These are phyloP conservation scores for Globisporangium paroecandrum DNA, from an alignment of 352 stramenopile genomes.

Conservation along the genomic window DNA sequence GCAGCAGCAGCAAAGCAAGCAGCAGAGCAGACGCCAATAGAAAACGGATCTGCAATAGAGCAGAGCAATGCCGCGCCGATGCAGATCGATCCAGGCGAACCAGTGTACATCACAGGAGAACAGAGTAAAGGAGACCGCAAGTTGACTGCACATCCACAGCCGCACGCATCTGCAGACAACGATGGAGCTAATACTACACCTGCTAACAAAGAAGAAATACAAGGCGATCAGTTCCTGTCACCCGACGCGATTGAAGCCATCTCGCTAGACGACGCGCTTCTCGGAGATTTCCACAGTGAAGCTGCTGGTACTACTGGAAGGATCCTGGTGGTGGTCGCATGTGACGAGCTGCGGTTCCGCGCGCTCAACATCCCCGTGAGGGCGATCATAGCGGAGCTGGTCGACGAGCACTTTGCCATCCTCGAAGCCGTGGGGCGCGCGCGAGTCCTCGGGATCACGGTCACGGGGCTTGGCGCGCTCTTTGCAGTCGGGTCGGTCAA, in stretches of 20 bases:
- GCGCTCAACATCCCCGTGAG: slow-evolving; percentile 64
- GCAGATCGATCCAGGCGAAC: neutral
- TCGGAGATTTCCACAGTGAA: neutral
- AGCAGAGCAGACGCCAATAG: neutral
- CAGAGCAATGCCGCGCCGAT: neutral
- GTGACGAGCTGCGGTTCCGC: slow-evolving; percentile 58
- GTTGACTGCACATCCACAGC: neutral
- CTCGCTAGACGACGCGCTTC: slow-evolving; percentile 12
- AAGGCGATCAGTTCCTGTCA: neutral
- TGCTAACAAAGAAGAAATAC: neutral
- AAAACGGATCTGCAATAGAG: neutral
- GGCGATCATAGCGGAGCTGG: slow-evolving; percentile 62
- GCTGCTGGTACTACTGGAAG: neutral
- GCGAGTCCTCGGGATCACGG: slow-evolving; percentile 49
- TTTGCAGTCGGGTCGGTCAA: slow-evolving; percentile 50
- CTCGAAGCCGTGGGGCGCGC: slow-evolving; percentile 58
- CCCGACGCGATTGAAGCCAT: slow-evolving; percentile 2
- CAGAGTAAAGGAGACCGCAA: neutral
- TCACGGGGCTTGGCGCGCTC: slow-evolving; percentile 40
- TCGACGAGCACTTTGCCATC: slow-evolving; percentile 57
- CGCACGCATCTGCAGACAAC: neutral
- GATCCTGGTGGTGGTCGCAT: slow-evolving; percentile 44
- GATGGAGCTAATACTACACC: neutral
- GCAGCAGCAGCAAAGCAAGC: slow-evolving; percentile 2
- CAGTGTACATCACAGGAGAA: neutral